A percentile compares a stretch with the other conserved stretches of the same genome.
phyloP scores from a whole-genome alignment of 1,139 yeast species.

The Saccharomyces hybrid region DNA sequence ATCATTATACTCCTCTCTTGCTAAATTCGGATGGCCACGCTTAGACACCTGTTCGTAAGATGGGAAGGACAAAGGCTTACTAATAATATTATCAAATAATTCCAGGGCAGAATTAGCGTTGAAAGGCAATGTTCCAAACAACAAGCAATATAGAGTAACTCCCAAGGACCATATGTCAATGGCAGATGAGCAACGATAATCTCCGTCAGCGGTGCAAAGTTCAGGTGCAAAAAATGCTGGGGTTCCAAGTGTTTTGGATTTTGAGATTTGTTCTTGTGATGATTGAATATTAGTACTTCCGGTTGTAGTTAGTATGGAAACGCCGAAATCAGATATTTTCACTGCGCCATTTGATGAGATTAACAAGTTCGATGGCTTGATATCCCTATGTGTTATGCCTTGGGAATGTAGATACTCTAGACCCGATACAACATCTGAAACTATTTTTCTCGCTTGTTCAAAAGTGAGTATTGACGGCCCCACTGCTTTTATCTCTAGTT shows the following conservation, averaged over 20 bases:
- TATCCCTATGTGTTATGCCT: slow-evolving; percentile 93
- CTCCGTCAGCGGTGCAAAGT: slow-evolving; percentile 29
- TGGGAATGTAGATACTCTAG: slow-evolving; percentile 87
- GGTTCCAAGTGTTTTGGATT: slow-evolving; percentile 86
- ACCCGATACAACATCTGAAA: slow-evolving; percentile 83
- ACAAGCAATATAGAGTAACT: slow-evolving; percentile 78
- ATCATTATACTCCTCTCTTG: slow-evolving; percentile 33
- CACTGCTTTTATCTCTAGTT: slow-evolving; percentile 39
- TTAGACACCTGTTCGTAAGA: slow-evolving; percentile 18
- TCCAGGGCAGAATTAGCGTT: slow-evolving; percentile 84
- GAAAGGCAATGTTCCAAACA: slow-evolving; percentile 87
- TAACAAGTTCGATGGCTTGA: slow-evolving; percentile 89
- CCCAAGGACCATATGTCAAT: slow-evolving; percentile 98
- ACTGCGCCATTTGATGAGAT: slow-evolving; percentile 67
- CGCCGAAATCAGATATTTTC: slow-evolving; percentile 95
- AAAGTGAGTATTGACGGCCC: slow-evolving; percentile 59
- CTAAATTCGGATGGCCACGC: no score
- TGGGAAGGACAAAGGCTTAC: slow-evolving; percentile 57
- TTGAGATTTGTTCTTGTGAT: slow-evolving; percentile 39
- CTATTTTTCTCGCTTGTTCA: slow-evolving; percentile 58
- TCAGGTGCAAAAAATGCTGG: slow-evolving; percentile 55
- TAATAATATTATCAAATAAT: slow-evolving; percentile 74
- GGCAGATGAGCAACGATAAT: slow-evolving; percentile 39
- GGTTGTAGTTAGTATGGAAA: slow-evolving; percentile 66
- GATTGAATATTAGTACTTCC: slow-evolving; percentile 40